Percentiles rank a stretch among this genome's conserved stretches.
Evolutionary conservation across 116 monocot genomes (phyloP).

Genomic region (Papilionanthe hybrid): DNA sequence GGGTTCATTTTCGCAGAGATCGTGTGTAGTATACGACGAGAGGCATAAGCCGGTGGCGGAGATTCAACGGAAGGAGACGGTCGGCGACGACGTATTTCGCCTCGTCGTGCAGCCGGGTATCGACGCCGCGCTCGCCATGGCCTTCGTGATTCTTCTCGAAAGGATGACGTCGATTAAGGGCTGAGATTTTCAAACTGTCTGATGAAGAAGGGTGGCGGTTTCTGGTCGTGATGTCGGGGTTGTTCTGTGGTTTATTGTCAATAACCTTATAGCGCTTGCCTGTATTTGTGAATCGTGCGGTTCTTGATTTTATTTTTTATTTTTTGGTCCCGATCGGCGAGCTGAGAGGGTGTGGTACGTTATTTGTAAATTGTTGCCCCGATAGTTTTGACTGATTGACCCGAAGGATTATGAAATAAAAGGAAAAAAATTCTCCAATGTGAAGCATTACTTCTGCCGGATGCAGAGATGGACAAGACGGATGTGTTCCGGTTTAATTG

Average conservation of each 20-base stretch:
- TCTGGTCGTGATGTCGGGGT: background rate
- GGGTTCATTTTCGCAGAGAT: constrained; percentile 53
- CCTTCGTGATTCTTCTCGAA: constrained; percentile 57
- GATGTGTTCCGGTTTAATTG: no score
- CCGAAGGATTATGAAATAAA: no score
- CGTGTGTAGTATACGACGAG: constrained; percentile 47
- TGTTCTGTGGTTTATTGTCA: background rate
- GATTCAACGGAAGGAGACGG: constrained; percentile 48
- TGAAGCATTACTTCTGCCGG: no score
- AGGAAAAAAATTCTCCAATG: no score
- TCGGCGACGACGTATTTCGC: constrained; percentile 53
- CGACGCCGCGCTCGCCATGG: constrained; percentile 52
- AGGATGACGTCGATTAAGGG: constrained; percentile 24
- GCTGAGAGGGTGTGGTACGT: no score
- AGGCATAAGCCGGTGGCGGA: constrained; percentile 36
- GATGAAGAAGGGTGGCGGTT: background rate
- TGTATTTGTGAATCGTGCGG: background rate
- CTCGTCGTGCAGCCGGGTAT: constrained; percentile 47
- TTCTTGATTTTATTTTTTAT: background rate
- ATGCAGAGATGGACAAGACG: no score
- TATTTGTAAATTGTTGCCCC: no score
- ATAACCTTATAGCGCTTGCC: background rate
- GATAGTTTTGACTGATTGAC: no score
- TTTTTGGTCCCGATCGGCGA: background rate
- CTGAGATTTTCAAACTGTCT: background rate